Evolutionary conservation across 2,329 filamentous ascomycete species (phyloP).

Genomic region (Aspergillus phoenicis): DNA sequence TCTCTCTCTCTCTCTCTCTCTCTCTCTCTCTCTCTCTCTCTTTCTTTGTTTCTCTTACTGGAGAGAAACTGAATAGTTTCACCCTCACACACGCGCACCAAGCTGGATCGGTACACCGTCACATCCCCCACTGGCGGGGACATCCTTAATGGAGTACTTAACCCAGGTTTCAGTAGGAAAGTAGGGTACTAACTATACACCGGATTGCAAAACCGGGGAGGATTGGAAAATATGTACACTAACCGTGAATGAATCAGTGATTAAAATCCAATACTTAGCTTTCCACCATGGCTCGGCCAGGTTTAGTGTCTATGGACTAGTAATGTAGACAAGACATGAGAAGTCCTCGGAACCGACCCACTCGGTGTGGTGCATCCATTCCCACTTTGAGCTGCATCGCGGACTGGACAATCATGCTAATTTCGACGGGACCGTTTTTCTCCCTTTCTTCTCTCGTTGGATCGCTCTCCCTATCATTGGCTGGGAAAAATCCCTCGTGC

Average conservation of each 20-base stretch:
- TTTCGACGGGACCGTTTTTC: slow-evolving; percentile 17
- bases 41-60: neutral
- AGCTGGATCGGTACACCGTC: too few relatives aligned
- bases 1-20: neutral
- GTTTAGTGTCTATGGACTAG: slow-evolving; percentile 3
- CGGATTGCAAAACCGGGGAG: too few relatives aligned
- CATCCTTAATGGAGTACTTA: too few relatives aligned
- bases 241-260: neutral
- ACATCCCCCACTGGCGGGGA: too few relatives aligned
- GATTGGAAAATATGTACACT: neutral
- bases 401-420: slow-evolving; percentile 5
- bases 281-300: neutral
- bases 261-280: slow-evolving; percentile 1
- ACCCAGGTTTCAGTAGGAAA: too few relatives aligned
- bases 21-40: neutral
- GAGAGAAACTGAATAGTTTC: neutral
- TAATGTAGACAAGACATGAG: slow-evolving; percentile 4
- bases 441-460: slow-evolving; percentile 13
- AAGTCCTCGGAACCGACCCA: neutral
- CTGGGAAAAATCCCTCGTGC: slow-evolving; percentile 27
- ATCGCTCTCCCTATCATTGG: slow-evolving; percentile 18
- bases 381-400: slow-evolving; percentile 11
- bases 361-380: neutral
- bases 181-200: too few relatives aligned
- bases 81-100: neutral